Evolutionary conservation across 179 eudicot genomes (phyloP).

Genomic region (Sideroxylon spinosum): DNA sequence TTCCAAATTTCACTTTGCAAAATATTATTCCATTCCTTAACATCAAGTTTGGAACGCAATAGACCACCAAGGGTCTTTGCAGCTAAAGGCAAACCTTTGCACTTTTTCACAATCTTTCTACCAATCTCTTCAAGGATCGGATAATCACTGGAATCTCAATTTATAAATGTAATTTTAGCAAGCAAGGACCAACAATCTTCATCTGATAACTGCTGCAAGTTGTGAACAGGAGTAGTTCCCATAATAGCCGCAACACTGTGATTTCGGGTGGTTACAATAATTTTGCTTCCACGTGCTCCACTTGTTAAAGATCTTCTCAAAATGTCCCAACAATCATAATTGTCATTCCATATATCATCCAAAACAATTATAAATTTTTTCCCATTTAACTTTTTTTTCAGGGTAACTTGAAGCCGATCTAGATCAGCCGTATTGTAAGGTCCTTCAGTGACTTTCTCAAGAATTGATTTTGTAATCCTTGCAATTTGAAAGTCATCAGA

Average conservation of each 20-base stretch:
- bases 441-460: not conserved
- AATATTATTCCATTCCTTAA: conserved; percentile 21
- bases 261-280: conserved; percentile 15
- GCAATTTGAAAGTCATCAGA: conserved; percentile 12
- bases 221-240: not conserved
- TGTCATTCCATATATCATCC: conserved; percentile 22
- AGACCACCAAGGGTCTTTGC: conserved; percentile 23
- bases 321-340: not conserved
- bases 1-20: conserved; percentile 16
- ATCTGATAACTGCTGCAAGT: not conserved
- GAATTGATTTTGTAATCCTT: conserved; percentile 4
- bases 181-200: conserved; percentile 14
- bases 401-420: not conserved
- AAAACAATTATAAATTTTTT: conserved; percentile 13
- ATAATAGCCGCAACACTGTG: not conserved
- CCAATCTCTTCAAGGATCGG: not conserved
- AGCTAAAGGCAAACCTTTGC: conserved; percentile 17
- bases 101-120: conserved; percentile 6
- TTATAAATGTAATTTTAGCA: not conserved
- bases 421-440: not conserved
- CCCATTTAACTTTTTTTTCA: not conserved
- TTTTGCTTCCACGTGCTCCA: conserved; percentile 19
- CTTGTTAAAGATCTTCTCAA: not conserved
- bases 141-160: not conserved
- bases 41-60: conserved; percentile 16